phyloP scores from a whole-genome alignment of 1,284 basidiomycete genomes.

The Microbotryum lychnidis-dioicae region DNA sequence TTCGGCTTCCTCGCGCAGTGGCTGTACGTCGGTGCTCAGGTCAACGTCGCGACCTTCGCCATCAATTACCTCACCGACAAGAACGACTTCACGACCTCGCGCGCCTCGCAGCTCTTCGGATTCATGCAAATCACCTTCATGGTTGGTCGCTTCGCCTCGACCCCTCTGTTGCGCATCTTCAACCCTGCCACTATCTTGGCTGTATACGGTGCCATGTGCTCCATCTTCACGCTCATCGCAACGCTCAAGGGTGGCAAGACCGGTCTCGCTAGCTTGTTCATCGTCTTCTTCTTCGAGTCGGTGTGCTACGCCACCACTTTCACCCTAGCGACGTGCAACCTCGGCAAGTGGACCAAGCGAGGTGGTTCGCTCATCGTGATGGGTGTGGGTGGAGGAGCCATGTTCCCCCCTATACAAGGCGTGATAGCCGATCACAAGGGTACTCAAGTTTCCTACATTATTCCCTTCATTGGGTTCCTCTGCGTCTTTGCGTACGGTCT shows the following conservation, averaged over 20 bases:
- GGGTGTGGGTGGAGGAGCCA: conserved; percentile 43
- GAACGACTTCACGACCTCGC: conserved; percentile 50
- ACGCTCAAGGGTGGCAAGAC: conserved; percentile 50
- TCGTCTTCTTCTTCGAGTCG: conserved; percentile 54
- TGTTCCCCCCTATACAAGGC: conserved; percentile 64
- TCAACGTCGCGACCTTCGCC: conserved; percentile 61
- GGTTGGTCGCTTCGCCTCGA: conserved; percentile 52
- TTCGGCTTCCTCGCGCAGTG: conserved; percentile 67
- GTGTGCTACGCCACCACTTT: conserved; percentile 45
- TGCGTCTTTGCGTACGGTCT: conserved; percentile 7
- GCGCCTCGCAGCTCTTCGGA: conserved; percentile 58
- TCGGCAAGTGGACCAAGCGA: conserved; percentile 60
- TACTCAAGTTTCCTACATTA: conserved; percentile 48
- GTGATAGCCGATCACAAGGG: conserved; percentile 54
- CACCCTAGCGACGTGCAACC: conserved; percentile 59
- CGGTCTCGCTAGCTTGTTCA: conserved; percentile 57
- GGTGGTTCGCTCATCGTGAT: conserved; percentile 59
- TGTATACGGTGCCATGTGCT: conserved; percentile 51
- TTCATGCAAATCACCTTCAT: conserved; percentile 67
- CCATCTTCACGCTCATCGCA: conserved; percentile 51
- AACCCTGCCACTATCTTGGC: conserved; percentile 58
- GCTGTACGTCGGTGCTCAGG: conserved; percentile 50
- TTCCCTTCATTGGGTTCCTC: conserved; percentile 6
- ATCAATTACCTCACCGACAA: conserved; percentile 61
- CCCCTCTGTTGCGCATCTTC: conserved; percentile 53